Evolutionary conservation across 2,329 filamentous ascomycete species (phyloP), one percentile per base, ranked within the genome.

Genomic region (Phaeoacremonium minimum): DNA sequence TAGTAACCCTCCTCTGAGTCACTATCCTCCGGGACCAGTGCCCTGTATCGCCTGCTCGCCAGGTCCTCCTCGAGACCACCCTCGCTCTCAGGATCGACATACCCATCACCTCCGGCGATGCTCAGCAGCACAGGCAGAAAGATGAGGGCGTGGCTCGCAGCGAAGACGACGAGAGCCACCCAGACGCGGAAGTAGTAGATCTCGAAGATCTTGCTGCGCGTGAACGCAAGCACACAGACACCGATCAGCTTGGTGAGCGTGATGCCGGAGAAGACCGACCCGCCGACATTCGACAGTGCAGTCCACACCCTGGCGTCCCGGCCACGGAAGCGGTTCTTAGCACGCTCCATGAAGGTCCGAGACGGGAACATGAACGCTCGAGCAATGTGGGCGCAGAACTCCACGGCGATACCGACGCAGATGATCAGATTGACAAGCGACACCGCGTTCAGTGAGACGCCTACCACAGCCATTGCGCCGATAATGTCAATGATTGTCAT

Each of bases 141-240:
- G 7, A 98, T 76, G 32, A 98, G 70, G 1, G 93, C 88, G 59
- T 98, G 93, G 8, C 83, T 74, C 7, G 87, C 87, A 4, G 90
- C 94, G 59, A 95, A 91, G 8, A 94, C 59, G 9, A 98, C 90
- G 37, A 98, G 75, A 6, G 90, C 85, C 14, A 96, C 69, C 93
- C 93, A 98, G 30, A 98, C 86, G 30, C 93, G 78, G 73, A 98
- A 98, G 64, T 98, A 98, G 66, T 98, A 98, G 40, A 98, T 88
- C 67, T 98, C 94, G 52, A 98, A 98, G 55, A 98, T 98, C 77
- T 97, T 98, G 60, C 87, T 95, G 35, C 87, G 73, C 7, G 93
- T 98, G 54, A 96, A 98, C 0, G 93, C 93, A 15, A 98, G 70
- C 22, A 98, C 93, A 31, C 76, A 83, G 1, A 98, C 91, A 4